Evolutionary conservation across 106 monocot genomes (phyloP).

Genomic region (Triglochin maritima): DNA sequence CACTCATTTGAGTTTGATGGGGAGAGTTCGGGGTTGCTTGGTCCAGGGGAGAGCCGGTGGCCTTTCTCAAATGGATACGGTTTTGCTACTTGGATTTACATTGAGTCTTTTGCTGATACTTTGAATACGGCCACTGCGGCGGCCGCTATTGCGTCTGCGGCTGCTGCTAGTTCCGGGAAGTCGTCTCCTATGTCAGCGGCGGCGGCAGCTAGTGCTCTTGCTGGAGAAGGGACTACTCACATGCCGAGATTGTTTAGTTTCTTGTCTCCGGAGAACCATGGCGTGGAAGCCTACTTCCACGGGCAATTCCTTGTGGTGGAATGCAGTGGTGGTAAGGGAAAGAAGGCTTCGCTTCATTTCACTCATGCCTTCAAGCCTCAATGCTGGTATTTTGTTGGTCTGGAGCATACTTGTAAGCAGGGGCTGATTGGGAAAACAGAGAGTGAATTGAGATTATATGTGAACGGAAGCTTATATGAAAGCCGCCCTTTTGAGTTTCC

Average conservation of each 20-base stretch:
- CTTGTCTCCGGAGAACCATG: conserved; percentile 68
- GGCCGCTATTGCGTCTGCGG: conserved; percentile 72
- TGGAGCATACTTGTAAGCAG: conserved; percentile 83
- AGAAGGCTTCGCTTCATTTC: conserved; percentile 75
- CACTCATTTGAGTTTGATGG: conserved; percentile 88
- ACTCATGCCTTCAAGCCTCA: conserved; percentile 77
- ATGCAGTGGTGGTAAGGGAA: conserved; percentile 63
- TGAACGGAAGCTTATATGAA: conserved; percentile 82
- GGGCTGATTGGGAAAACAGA: conserved; percentile 76
- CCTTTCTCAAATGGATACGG: conserved; percentile 86
- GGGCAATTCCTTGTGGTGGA: conserved; percentile 97
- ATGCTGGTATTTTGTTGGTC: conserved; percentile 84
- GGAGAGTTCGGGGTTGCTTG: conserved; percentile 87
- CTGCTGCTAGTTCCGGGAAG: conserved; percentile 68
- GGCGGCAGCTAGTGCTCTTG: conserved; percentile 82
- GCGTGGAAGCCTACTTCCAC: conserved; percentile 95
- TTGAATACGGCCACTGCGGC: conserved; percentile 91
- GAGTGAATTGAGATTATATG: conserved; percentile 83
- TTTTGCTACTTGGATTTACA: conserved; percentile 94
- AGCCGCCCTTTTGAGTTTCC: conserved; percentile 80
- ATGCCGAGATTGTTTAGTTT: conserved; percentile 98
- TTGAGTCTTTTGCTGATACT: conserved; percentile 82
- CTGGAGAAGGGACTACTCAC: conserved; percentile 69
- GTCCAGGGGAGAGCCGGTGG: conserved; percentile 84
- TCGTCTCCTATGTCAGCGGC: conserved; percentile 88